These are phyloP conservation scores for Colletotrichum aenigma DNA, from an alignment of 2,329 filamentous ascomycete genomes.

Conservation along the genomic window DNA sequence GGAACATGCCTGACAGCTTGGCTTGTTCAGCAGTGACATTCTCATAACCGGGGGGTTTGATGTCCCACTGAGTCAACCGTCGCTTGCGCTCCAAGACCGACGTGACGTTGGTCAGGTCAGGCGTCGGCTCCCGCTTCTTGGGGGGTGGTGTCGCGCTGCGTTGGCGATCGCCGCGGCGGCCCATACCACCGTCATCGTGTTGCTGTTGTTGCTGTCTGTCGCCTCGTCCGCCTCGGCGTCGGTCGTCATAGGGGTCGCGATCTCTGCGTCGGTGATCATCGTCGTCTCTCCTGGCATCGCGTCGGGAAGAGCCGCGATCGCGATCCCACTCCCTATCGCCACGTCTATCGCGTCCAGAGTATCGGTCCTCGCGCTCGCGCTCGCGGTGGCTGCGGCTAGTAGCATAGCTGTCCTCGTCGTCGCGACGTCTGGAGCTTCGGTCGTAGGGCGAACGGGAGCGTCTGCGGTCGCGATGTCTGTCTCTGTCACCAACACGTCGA, in stretches of 20 bases:
- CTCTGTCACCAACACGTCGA: slow-evolving; percentile 37
- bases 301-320: slow-evolving; percentile 65
- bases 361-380: slow-evolving; percentile 91
- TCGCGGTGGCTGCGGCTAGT: slow-evolving; percentile 92
- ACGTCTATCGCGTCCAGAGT: slow-evolving; percentile 70
- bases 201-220: slow-evolving; percentile 40
- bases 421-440: slow-evolving; percentile 69
- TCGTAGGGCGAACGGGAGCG: slow-evolving; percentile 88
- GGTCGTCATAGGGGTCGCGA: slow-evolving; percentile 57
- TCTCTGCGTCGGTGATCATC: slow-evolving; percentile 64
- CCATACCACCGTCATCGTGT: slow-evolving; percentile 34
- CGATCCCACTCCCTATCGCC: slow-evolving; percentile 80
- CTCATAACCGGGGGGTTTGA: slow-evolving; percentile 97
- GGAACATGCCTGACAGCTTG: slow-evolving; percentile 99
- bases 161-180: slow-evolving; percentile 59
- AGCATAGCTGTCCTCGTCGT: slow-evolving; percentile 85
- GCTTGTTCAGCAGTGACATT: slow-evolving; percentile 98
- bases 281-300: slow-evolving; percentile 69
- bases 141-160: slow-evolving; percentile 81
- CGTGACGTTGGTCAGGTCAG: slow-evolving; percentile 87
- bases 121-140: slow-evolving; percentile 94
- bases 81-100: slow-evolving; percentile 86
- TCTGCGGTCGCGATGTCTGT: slow-evolving; percentile 63
- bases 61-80: slow-evolving; percentile 97
- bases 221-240: slow-evolving; percentile 53